Evolutionary conservation across 2,329 filamentous ascomycete genomes (phyloP), one percentile per base, ranked within the genome.

Genomic region (Pestalotiopsis sp.): DNA sequence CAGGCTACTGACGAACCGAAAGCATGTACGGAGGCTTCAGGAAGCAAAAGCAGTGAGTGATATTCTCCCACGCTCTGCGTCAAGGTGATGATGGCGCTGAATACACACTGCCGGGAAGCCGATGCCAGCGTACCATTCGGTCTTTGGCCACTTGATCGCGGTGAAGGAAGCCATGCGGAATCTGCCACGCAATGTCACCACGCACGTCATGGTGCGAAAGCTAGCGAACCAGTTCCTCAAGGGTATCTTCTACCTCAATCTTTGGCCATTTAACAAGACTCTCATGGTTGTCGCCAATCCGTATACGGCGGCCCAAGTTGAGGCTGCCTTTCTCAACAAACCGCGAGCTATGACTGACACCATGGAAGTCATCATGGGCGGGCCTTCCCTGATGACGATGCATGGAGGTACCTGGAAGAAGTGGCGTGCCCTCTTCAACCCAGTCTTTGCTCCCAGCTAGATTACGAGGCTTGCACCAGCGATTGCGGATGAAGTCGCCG

Each of bases 391-490:
- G 13, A 36, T 67, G 13, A 31, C 65, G 27, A 62, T 67, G 57
- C 61, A 41, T 13, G 65, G 65, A 31, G 25, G 36, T 2, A 31
- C 20, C 13, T 62, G 58, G 58, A 67, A 67, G 39, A 36, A 58
- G 12, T 62, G 45, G 41, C 65, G 65, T 20, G 36, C 36, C 25
- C 23, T 55, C n/a, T 67, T 67, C 36, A 67, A 63, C 27, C 39
- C 65, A 41, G 65, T 58, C 2, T 67, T 67, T 39, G 61, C 57
- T 23, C 45, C 65, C 17, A 58, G 20, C 11, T 67, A 67, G 27
- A 62, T 67, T 9, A 31, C 61, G 65, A 5, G 55, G 6, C 36
- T 58, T 31, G 55, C 65, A n/a, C n/a, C 57, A 39, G 45, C 49
- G 17, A 62, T 67, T 41, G 58, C 58, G n/a, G 57, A 62, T 52